phyloP scores from a whole-genome alignment of 2,329 filamentous ascomycete species.

The Aspergillus novofumigatus region DNA sequence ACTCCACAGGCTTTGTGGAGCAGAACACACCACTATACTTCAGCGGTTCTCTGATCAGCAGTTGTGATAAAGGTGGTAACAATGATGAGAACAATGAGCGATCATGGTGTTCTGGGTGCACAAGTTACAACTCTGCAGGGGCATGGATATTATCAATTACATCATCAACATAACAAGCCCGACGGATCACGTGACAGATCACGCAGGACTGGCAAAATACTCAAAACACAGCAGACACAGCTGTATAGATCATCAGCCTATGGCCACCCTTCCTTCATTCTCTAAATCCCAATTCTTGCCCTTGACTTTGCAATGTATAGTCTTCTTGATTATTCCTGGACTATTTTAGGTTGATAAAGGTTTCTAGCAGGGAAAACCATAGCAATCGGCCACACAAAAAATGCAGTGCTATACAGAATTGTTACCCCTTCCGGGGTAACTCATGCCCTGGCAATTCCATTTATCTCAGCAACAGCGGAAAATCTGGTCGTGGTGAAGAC shows the following conservation, averaged over 20 bases:
- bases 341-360: constrained; percentile 1
- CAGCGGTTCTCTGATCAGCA: not conserved
- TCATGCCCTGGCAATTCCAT: constrained; percentile 74
- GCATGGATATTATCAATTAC: constrained; percentile 8
- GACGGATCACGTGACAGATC: not conserved
- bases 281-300: not conserved
- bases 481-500: constrained; percentile 91
- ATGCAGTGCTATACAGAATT: constrained; percentile 99
- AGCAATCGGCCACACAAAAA: not conserved
- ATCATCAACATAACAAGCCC: constrained; percentile 10
- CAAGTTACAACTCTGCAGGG: no score
- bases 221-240: not conserved
- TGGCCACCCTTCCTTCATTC: not conserved
- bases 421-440: constrained; percentile 90
- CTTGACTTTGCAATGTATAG: not conserved
- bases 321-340: not conserved
- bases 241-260: not conserved
- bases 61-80: not conserved
- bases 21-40: not conserved
- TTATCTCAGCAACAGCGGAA: constrained; percentile 68
- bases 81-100: not conserved
- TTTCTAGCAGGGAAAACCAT: not conserved
- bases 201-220: not conserved
- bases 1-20: not conserved
- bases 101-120: not conserved